Evolutionary conservation across 2,329 filamentous ascomycete genomes (phyloP), one percentile per base, ranked within the genome.

Genomic region (Elsinoe perseae): DNA sequence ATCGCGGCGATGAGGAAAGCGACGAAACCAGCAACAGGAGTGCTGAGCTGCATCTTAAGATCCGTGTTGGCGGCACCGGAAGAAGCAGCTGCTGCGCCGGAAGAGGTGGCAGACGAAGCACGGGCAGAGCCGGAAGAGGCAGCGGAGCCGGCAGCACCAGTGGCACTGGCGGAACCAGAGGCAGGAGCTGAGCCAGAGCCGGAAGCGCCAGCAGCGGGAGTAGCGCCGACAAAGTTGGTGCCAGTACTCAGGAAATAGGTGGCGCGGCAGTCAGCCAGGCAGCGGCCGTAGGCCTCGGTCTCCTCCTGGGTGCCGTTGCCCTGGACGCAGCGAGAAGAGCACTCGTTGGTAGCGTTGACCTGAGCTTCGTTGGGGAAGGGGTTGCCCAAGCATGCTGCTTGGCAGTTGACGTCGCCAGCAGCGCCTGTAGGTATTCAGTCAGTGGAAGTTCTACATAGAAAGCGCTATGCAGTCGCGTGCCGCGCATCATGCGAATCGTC

Each of bases 321-420:
- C 70, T 80, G 77, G 57, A 76, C 73, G 66, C 79, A 81, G 54
- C 73, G 70, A 44, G 71, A 71, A 46, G 76, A 77, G 63, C 79
- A 81, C 50, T 72, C 67, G 64, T 71, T 78, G 65, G 77, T 80
- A 57, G 73, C 70, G 63, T 77, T 73, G 63, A 71, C 75, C 66
- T 77, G 72, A 48, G 65, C 64, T n/a, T 73, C 70, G 65, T 74
- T 75, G 60, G 78, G 78, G 65, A 75, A 78, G 28, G 79, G 78
- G 36, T 75, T 73, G 34, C 74, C 70, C 61, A 75, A 69, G 69
- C 79, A 81, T 12, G 67, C 64, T 34, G 79, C 78, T 60, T 72
- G 66, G 70, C 79, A 81, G 68, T 74, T 77, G 54, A 76, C 68
- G 62, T 80, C 77, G 40, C 60, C 68, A 18, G 64, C 56, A 32